A percentile compares a stretch with the other conserved stretches of the same genome.
These are phyloP conservation scores for Amanita muscaria DNA, from an alignment of 768 basidiomycete species.

Conservation along the genomic window DNA sequence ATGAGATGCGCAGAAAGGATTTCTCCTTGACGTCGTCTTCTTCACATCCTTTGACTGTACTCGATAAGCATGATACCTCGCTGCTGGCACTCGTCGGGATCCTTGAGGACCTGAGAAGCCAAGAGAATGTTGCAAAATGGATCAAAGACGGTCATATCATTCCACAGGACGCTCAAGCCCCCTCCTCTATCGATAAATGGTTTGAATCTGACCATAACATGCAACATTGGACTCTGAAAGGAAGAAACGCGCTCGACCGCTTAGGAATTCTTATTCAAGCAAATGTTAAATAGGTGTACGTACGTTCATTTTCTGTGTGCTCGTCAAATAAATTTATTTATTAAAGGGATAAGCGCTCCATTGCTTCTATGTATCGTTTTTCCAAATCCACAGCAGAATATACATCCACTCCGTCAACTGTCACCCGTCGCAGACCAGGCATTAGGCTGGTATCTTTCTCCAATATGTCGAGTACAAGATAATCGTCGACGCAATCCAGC, in stretches of 20 bases:
- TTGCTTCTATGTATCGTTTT: not conserved
- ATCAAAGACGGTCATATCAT: constrained; percentile 21
- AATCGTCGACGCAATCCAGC: not conserved
- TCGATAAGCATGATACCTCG: constrained; percentile 35
- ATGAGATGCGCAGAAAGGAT: constrained; percentile 27
- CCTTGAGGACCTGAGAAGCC: constrained; percentile 45
- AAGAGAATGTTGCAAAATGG: constrained; percentile 64
- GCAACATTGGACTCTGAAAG: not conserved
- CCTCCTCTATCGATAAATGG: not conserved
- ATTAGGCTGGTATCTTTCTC: not conserved
- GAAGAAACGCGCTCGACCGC: not conserved
- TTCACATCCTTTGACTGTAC: not conserved
- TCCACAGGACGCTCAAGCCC: not conserved
- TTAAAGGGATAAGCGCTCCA: not conserved
- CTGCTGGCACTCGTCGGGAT: constrained; percentile 62
- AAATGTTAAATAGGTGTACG: too few species aligned
- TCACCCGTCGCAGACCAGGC: not conserved
- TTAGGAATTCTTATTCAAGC: not conserved
- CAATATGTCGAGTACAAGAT: not conserved
- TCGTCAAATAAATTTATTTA: too few species aligned
- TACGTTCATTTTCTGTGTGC: too few species aligned
- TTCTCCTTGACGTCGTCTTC: constrained; percentile 5
- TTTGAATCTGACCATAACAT: not conserved
- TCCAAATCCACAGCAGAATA: not conserved
- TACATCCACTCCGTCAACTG: not conserved